These are phyloP conservation scores for Rhizopogon salebrosus DNA, from an alignment of 768 basidiomycete species.

Conservation along the genomic window DNA sequence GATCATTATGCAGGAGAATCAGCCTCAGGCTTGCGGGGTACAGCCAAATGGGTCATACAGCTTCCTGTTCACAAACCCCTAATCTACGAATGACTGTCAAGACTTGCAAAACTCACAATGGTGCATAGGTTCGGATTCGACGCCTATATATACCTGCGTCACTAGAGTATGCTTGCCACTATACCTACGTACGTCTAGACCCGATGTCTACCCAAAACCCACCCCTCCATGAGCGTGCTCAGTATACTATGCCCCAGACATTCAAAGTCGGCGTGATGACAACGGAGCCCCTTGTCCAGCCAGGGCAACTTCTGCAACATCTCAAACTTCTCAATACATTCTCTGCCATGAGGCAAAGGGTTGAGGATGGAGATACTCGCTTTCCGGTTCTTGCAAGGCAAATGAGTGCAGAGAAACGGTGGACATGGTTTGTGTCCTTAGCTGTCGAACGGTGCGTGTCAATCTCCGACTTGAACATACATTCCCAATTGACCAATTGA, in stretches of 20 bases:
- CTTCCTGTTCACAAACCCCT: no score
- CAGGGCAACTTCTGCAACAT: neutral
- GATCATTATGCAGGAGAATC: no score
- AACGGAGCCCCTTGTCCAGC: neutral
- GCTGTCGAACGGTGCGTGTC: neutral
- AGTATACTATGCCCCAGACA: neutral
- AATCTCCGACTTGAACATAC: neutral
- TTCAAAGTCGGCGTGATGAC: neutral
- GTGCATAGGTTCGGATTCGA: no score
- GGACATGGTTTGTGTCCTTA: neutral
- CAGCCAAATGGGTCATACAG: no score
- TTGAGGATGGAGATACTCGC: neutral
- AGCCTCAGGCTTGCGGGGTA: no score
- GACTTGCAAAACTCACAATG: no score
- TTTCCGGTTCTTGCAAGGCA: neutral
- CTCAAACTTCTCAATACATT: neutral
- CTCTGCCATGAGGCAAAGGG: neutral
- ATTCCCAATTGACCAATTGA: neutral
- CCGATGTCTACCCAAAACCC: no score
- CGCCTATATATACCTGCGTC: no score
- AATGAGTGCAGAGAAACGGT: neutral
- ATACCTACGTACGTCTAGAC: no score
- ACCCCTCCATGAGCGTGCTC: no score
- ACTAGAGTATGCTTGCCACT: no score
- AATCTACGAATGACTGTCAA: no score